Percentiles rank a stretch among this genome's conserved stretches.
phyloP scores from a whole-genome alignment of 2,329 filamentous ascomycete species.

The Colletotrichum lentis region DNA sequence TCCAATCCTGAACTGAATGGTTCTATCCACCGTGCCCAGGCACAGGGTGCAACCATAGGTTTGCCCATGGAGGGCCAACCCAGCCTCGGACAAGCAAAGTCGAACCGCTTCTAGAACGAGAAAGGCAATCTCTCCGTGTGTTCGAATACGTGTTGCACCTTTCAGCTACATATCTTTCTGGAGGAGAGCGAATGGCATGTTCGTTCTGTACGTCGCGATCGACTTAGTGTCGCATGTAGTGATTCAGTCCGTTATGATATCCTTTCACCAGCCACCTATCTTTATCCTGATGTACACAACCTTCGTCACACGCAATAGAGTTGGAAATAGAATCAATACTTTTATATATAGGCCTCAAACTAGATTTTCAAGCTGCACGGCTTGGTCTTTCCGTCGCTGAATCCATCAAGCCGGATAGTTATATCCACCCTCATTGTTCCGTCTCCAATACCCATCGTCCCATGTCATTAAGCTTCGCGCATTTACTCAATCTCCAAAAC shows the following conservation, averaged over 20 bases:
- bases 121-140: background rate
- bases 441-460: constrained; percentile 21
- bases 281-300: no score
- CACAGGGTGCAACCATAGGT: constrained; percentile 16
- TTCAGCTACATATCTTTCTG: background rate
- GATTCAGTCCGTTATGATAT: no score
- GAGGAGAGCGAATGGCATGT: no score
- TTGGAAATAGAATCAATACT: background rate
- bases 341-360: constrained; percentile 6
- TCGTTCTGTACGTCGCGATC: no score
- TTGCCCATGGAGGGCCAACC: background rate
- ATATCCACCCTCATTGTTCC: constrained; percentile 10
- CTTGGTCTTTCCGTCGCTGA: constrained; percentile 3
- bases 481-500: constrained; percentile 58
- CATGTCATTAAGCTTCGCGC: constrained; percentile 22
- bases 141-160: constrained; percentile 1
- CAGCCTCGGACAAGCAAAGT: background rate
- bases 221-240: no score
- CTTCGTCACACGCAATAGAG: background rate
- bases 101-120: constrained; percentile 2
- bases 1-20: constrained; percentile 14
- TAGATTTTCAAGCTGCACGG: background rate
- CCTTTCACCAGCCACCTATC: background rate
- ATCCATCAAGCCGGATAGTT: constrained; percentile 5
- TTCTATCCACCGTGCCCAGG: background rate